phyloP scores from a whole-genome alignment of 768 basidiomycete genomes.

The Russula sp. region DNA sequence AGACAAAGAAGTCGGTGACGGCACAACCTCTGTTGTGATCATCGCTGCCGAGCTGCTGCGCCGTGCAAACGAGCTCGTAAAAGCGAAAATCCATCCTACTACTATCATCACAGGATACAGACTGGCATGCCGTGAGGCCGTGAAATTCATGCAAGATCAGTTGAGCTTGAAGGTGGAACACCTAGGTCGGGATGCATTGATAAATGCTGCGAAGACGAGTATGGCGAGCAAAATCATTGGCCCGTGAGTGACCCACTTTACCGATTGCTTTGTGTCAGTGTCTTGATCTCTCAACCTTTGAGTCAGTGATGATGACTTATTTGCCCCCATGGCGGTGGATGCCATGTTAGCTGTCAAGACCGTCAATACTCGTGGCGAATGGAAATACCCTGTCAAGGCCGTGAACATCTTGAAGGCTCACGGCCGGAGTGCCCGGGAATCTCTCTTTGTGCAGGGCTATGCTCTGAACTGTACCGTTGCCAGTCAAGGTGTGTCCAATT shows the following conservation, averaged over 20 bases:
- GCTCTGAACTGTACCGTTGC: conserved; percentile 98
- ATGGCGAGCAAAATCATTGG: conserved; percentile 99
- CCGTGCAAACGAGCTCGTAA: conserved; percentile 95
- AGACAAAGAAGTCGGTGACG: conserved; percentile 99
- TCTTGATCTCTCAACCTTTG: conserved; percentile 3
- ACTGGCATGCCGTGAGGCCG: conserved; percentile 93
- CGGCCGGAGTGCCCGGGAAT: conserved; percentile 91
- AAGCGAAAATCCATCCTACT: conserved; percentile 97
- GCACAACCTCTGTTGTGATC: conserved; percentile 97
- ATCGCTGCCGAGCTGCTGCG: conserved; percentile 95
- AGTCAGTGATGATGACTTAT: conserved; percentile 88
- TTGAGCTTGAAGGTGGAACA: conserved; percentile 89
- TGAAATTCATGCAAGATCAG: conserved; percentile 97
- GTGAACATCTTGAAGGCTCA: conserved; percentile 98
- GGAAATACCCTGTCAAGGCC: conserved; percentile 98
- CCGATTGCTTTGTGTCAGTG: not conserved
- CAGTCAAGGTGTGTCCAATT: conserved; percentile 71
- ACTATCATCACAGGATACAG: conserved; percentile 99
- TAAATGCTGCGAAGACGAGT: conserved; percentile 96
- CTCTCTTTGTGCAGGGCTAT: conserved; percentile 91
- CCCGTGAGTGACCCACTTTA: conserved; percentile 56
- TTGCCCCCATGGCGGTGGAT: conserved; percentile 97
- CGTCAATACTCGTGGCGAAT: conserved; percentile 87
- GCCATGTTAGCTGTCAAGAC: conserved; percentile 98
- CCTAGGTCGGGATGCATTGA: conserved; percentile 83